A percentile compares a stretch with the other conserved stretches of the same genome.
Evolutionary conservation across 2,329 filamentous ascomycete species (phyloP).

Genomic region (Xylariaceae sp.): DNA sequence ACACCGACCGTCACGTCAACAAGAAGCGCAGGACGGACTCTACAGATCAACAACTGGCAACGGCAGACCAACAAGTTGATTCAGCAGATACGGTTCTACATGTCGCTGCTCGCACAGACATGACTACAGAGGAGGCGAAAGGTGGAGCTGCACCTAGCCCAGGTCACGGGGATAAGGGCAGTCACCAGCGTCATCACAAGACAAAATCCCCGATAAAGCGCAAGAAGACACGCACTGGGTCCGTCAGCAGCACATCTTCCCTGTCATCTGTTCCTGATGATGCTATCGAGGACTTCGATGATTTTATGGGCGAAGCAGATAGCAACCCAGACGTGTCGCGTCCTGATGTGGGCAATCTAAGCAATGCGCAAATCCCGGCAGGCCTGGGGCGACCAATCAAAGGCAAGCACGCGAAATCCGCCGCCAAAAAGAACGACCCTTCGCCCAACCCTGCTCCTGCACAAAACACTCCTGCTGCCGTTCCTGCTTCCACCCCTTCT

Average conservation of each 20-base stretch:
- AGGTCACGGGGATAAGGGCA: conserved; percentile 3
- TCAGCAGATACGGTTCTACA: conserved; percentile 1
- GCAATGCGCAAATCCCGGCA: conserved; percentile 31
- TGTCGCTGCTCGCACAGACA: not conserved
- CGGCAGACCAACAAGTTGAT: not conserved
- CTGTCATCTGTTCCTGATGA: conserved; percentile 32
- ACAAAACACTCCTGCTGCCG: conserved; percentile 23
- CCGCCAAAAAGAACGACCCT: conserved; percentile 33
- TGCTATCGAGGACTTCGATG: conserved; percentile 27
- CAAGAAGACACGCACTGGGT: conserved; percentile 26
- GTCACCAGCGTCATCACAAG: conserved; percentile 13
- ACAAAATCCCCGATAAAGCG: conserved; percentile 15
- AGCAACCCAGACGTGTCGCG: conserved; percentile 28
- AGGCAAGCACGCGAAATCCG: conserved; percentile 29
- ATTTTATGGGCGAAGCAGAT: conserved; percentile 29
- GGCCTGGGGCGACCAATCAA: conserved; percentile 32
- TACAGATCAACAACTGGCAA: conserved; percentile 3
- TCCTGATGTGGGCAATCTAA: conserved; percentile 28
- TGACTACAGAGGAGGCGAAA: not conserved
- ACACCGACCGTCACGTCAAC: conserved; percentile 25
- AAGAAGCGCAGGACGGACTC: conserved; percentile 29
- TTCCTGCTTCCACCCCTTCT: conserved; percentile 14
- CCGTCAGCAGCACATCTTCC: conserved; percentile 31
- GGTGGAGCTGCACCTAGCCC: not conserved
- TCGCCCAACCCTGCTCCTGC: conserved; percentile 28